Conservation (phyloP, 2,329 filamentous ascomycete species). For the Trichophyton simii region DNA sequence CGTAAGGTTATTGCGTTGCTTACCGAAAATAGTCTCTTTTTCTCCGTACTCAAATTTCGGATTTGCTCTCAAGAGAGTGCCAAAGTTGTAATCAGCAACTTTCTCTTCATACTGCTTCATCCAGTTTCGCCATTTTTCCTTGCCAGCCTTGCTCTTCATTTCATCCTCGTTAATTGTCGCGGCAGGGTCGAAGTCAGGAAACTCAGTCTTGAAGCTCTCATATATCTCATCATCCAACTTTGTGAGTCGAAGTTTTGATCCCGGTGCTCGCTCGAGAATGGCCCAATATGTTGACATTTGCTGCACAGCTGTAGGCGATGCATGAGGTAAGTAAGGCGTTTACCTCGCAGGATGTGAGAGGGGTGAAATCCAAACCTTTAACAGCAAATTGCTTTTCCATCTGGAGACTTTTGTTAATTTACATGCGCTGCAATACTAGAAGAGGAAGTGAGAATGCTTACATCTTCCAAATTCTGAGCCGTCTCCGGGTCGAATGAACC, state of each 20-base stretch:
- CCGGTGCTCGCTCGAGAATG: constrained; percentile 80
- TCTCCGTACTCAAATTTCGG: constrained; percentile 75
- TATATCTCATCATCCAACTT: constrained; percentile 93
- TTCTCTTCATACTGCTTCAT: constrained; percentile 88
- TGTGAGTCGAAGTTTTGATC: constrained; percentile 79
- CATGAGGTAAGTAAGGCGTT: background rate
- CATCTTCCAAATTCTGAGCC: constrained; percentile 58
- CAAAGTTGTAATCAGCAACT: constrained; percentile 96
- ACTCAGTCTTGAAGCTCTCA: constrained; percentile 72
- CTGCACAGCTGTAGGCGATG: constrained; percentile 53
- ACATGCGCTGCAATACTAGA: constrained; percentile 2
- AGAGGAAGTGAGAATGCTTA: constrained; percentile 28
- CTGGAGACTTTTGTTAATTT: constrained; percentile 34
- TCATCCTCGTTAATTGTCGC: constrained; percentile 73
- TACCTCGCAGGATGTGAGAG: background rate
- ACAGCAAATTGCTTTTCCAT: constrained; percentile 99
- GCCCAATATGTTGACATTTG: constrained; percentile 97
- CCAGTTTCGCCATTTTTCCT: constrained; percentile 90
- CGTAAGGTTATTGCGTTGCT: constrained; percentile 16
- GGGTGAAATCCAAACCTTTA: constrained; percentile 51
- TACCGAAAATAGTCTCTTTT: constrained; percentile 84
- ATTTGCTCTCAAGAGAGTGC: constrained; percentile 73
- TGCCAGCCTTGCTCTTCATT: constrained; percentile 96
- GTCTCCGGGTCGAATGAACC: constrained; percentile 43
- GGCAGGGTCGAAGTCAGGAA: constrained; percentile 82